Conservation (phyloP, 305 asterid species). For the Salvia sclarea region DNA sequence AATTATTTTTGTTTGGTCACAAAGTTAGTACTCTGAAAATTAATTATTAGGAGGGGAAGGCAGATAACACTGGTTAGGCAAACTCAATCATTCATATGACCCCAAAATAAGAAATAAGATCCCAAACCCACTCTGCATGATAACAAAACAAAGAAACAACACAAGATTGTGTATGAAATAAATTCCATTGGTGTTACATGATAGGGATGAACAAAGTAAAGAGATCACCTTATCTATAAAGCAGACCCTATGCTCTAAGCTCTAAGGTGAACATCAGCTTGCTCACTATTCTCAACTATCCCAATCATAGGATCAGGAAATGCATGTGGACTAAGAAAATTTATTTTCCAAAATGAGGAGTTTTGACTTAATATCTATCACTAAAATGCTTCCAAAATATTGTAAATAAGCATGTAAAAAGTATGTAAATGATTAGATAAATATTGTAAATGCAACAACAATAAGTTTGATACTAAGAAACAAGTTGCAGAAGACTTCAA, state of each 20-base stretch:
- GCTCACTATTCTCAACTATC: background rate
- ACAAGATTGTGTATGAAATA: background rate
- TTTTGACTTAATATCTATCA: background rate
- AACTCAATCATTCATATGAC: too few relatives aligned
- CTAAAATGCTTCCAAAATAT: background rate
- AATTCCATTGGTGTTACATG: background rate
- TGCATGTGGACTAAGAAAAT: conserved; percentile 16
- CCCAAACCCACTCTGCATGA: too few relatives aligned
- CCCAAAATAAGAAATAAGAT: too few relatives aligned
- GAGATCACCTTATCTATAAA: background rate
- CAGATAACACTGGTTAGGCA: too few relatives aligned
- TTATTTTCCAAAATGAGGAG: background rate
- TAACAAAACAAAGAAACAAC: background rate
- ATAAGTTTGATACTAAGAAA: background rate
- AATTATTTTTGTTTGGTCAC: background rate
- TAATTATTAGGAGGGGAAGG: too few relatives aligned
- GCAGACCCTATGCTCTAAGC: too few relatives aligned
- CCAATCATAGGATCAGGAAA: conserved; percentile 6
- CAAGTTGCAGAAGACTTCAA: conserved; percentile 4
- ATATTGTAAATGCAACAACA: background rate
- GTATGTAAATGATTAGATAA: conserved; percentile 3
- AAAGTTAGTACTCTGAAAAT: too few relatives aligned
- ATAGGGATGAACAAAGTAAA: background rate
- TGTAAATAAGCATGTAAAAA: background rate
- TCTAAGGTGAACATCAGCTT: too few relatives aligned